Evolutionary conservation across 345 rosid genomes (phyloP).

Genomic region (Odontarrhena argentea): DNA sequence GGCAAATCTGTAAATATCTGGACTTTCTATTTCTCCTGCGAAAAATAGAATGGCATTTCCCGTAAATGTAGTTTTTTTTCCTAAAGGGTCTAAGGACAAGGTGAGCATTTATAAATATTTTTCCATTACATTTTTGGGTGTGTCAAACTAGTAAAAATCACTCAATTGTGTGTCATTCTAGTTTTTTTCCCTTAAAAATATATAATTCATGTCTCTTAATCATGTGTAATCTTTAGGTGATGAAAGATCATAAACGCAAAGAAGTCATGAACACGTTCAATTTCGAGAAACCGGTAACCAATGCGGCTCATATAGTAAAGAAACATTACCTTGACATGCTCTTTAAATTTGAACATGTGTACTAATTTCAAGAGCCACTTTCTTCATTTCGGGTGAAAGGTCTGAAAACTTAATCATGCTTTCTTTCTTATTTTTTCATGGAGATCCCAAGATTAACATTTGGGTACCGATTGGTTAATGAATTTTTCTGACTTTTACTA

Average conservation of each 20-base stretch:
- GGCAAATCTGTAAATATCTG: too few relatives aligned
- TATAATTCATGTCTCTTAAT: constrained; percentile 1
- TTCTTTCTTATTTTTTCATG: neutral
- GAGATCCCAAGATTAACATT: neutral
- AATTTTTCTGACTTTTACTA: too few relatives aligned
- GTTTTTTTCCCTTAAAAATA: neutral
- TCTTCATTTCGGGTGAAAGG: constrained; percentile 23
- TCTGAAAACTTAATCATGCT: neutral
- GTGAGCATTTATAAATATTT: too few relatives aligned
- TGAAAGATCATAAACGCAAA: constrained; percentile 72
- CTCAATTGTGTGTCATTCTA: too few relatives aligned
- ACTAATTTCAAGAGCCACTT: constrained; percentile 51
- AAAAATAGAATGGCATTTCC: too few relatives aligned
- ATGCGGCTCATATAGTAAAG: constrained; percentile 68
- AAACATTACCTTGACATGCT: constrained; percentile 63
- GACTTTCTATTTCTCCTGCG: too few relatives aligned
- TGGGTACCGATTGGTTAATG: too few relatives aligned
- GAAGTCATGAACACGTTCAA: constrained; percentile 63
- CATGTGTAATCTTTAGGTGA: constrained; percentile 49
- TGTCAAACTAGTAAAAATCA: too few relatives aligned
- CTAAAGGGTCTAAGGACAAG: too few relatives aligned
- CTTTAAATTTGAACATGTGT: constrained; percentile 80
- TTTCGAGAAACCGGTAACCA: constrained; percentile 70
- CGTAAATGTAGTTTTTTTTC: too few relatives aligned
- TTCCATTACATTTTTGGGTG: too few relatives aligned